phyloP scores from a whole-genome alignment of 2,329 filamentous ascomycete species.

The Fusarium protoensiforme region DNA sequence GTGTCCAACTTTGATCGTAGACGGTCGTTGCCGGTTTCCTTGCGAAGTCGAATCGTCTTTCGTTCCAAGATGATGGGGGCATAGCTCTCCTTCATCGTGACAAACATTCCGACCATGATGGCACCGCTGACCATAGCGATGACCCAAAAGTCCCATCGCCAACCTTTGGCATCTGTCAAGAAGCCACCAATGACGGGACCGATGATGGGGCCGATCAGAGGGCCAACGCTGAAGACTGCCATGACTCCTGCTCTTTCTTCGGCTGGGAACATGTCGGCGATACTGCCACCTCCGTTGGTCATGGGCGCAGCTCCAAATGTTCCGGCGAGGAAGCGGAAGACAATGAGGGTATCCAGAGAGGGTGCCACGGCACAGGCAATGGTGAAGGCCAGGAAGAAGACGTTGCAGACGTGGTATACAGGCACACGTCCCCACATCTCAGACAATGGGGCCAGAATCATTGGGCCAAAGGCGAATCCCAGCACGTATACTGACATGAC shows the following conservation, averaged over 20 bases:
- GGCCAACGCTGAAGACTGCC: conserved; percentile 68
- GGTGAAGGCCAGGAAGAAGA: conserved; percentile 52
- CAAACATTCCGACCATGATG: conserved; percentile 45
- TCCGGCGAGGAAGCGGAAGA: conserved; percentile 64
- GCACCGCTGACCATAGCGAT: conserved; percentile 63
- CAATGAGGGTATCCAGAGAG: conserved; percentile 54
- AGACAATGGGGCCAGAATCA: conserved; percentile 59
- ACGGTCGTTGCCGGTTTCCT: conserved; percentile 48
- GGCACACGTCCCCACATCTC: conserved; percentile 60
- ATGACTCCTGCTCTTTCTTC: conserved; percentile 57
- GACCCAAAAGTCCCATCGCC: conserved; percentile 72
- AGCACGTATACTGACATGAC: conserved; percentile 60
- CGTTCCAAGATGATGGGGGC: conserved; percentile 49
- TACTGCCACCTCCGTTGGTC: conserved; percentile 65
- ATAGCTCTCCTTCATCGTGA: conserved; percentile 52
- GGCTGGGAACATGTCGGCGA: conserved; percentile 47
- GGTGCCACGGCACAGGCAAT: conserved; percentile 52
- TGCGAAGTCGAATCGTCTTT: conserved; percentile 51
- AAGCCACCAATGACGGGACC: conserved; percentile 64
- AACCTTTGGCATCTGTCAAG: conserved; percentile 69
- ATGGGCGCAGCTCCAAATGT: conserved; percentile 63
- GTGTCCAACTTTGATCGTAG: conserved; percentile 60
- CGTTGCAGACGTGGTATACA: conserved; percentile 56
- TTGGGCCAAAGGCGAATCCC: conserved; percentile 61
- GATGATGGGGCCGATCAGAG: conserved; percentile 51